Evolutionary conservation across 768 basidiomycete species (phyloP), one percentile per base, ranked within the genome.

Genomic region (Lactarius quietus): DNA sequence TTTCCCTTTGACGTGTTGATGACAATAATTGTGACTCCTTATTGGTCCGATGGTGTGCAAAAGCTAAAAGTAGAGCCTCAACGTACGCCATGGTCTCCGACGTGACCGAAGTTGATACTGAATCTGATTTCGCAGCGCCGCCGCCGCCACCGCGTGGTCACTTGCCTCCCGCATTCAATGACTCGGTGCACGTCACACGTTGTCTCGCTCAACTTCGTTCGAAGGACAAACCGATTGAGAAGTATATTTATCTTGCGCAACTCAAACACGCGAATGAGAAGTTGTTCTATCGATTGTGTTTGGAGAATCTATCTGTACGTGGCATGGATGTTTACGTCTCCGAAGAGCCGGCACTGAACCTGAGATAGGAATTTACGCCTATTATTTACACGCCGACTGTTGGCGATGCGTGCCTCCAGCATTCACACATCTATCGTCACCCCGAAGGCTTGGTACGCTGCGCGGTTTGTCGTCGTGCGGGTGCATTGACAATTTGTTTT

Each of bases 371-470:
- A 73, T 76, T 86, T 61, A 83, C 82, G 15, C 93, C 94, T 17
- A 81, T 95, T 51, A 92, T 96, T 62, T 96, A 95, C 74, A 96
- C 94, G 0, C 94, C 94, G 0, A 93, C 91, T 17, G 93, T 96
- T 33, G 94, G 94, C 29, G 92, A 95, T 70, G 94, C 93, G 3
- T 95, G 93, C 73, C 74, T 92, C 69, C 88, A 92, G 71, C 94
- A 85, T 78, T 90, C 88, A 26, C 85, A 88, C 66, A 92, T 87
- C 68, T 92, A 87, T 73, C 80, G 89, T 68, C 81, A 83, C 45
- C 85, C 90, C 0, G 90, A 92, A 73, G 90, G 90, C 51, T 75
- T 88, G 74, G 84, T 94, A 69, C 4, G 26, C 33, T 48, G 33
- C 57, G 17, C 56, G 45, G 18, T 26, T 58, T 41, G 15, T 53